Percentiles rank a stretch among this genome's conserved stretches.
Evolutionary conservation across 495 filamentous ascomycete species (phyloP).

Genomic region (Aspergillus sclerotiicarbonarius): DNA sequence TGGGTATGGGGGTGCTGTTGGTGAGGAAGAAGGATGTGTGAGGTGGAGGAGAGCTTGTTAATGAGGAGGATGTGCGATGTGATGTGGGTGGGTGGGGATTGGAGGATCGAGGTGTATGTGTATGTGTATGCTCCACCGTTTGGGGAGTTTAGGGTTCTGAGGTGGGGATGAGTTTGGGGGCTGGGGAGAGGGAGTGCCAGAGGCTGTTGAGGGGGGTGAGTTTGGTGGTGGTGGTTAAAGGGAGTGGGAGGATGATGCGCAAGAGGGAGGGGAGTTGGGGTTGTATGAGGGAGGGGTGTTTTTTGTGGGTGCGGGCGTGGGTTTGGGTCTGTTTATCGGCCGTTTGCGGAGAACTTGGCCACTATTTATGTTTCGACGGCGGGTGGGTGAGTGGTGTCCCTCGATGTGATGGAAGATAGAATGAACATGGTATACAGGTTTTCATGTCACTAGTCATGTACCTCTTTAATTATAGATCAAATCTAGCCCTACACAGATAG

Average conservation of each 20-base stretch:
- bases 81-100: constrained; percentile 54
- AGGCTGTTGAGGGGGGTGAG: constrained; percentile 59
- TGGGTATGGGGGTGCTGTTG: constrained; percentile 60
- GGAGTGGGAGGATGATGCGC: constrained; percentile 55
- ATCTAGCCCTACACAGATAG: background rate
- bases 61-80: too few species aligned
- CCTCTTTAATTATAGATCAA: background rate
- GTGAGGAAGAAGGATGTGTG: constrained; percentile 36
- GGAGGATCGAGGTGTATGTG: constrained; percentile 60
- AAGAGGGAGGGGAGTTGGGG: constrained; percentile 40
- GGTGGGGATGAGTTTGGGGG: constrained; percentile 55
- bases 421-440: too few species aligned
- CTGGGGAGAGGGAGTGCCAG: constrained; percentile 58
- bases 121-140: constrained; percentile 65
- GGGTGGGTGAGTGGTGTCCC: too few species aligned
- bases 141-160: constrained; percentile 73
- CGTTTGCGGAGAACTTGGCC: constrained; percentile 57
- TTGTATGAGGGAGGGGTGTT: constrained; percentile 63
- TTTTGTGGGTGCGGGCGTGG: constrained; percentile 63
- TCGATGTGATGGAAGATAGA: too few species aligned
- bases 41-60: too few species aligned
- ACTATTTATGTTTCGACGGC: too few species aligned
- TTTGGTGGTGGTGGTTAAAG: constrained; percentile 63
- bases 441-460: background rate
- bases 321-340: constrained; percentile 53